Conservation (phyloP, 305 asterid species). For the Monarda citriodora region DNA sequence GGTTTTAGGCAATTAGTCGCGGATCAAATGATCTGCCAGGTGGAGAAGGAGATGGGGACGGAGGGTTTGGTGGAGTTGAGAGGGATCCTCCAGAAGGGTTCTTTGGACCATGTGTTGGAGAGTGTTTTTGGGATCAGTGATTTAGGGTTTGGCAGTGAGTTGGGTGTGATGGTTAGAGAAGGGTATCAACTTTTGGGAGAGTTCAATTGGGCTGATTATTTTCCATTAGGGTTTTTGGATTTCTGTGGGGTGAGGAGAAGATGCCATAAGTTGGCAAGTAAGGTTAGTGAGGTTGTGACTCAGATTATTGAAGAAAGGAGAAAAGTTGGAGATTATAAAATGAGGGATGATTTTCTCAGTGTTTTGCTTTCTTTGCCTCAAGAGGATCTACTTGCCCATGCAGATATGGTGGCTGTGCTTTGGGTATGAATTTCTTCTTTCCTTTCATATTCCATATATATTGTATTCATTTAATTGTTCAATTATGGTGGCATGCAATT, state of each 20-base stretch:
- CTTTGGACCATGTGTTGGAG: conserved; percentile 50
- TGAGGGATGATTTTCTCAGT: conserved; percentile 55
- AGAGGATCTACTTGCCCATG: conserved; percentile 53
- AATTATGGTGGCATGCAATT: no score
- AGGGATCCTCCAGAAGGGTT: conserved; percentile 38
- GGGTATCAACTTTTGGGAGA: conserved; percentile 61
- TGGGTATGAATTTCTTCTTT: conserved; percentile 46
- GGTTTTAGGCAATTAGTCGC: conserved; percentile 37
- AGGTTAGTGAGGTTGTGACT: conserved; percentile 41
- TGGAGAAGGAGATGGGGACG: conserved; percentile 28
- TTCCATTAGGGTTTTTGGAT: conserved; percentile 50
- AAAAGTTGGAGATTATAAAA: conserved; percentile 25
- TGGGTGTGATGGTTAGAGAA: conserved; percentile 65
- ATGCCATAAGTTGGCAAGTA: conserved; percentile 43
- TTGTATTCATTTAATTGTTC: no score
- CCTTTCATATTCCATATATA: neutral
- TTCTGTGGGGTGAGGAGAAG: conserved; percentile 61
- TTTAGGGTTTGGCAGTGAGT: conserved; percentile 17
- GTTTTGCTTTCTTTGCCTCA: conserved; percentile 54
- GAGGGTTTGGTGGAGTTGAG: conserved; percentile 44
- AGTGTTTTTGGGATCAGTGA: conserved; percentile 59
- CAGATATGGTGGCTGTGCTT: conserved; percentile 62
- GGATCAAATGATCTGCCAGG: conserved; percentile 28
- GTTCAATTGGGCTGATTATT: conserved; percentile 71
- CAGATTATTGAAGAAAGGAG: conserved; percentile 42